Conservation (phyloP, 352 stramenopile genomes). For the Globisporangium acanthophoron region DNA sequence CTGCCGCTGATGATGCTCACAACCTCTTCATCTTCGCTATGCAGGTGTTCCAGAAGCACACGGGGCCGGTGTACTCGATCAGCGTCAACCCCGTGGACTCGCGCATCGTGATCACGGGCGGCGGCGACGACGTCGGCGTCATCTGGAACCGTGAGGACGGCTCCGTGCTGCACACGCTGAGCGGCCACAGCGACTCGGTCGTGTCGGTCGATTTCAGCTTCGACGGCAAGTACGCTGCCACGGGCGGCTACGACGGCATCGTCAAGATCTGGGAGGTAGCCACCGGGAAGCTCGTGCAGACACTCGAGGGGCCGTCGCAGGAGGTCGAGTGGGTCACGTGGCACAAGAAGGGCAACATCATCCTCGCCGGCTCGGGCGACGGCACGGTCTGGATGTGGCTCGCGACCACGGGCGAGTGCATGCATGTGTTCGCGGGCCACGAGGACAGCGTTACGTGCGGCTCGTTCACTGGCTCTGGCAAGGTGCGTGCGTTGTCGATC, state of each 20-base stretch:
- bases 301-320: conserved; percentile 82
- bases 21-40: background rate
- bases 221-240: conserved; percentile 84
- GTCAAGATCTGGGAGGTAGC: conserved; percentile 89
- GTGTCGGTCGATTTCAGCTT: conserved; percentile 84
- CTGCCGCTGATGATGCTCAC: background rate
- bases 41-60: conserved; percentile 77
- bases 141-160: conserved; percentile 87
- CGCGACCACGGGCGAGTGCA: conserved; percentile 92
- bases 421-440: conserved; percentile 97
- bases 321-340: conserved; percentile 90
- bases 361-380: conserved; percentile 86
- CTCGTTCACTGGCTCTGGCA: conserved; percentile 93
- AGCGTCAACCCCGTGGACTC: conserved; percentile 77
- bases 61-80: conserved; percentile 75
- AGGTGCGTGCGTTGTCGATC: conserved; percentile 35
- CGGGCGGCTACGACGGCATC: conserved; percentile 78
- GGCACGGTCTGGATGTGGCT: conserved; percentile 92
- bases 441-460: conserved; percentile 93
- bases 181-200: conserved; percentile 79
- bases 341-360: conserved; percentile 89
- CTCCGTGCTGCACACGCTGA: conserved; percentile 68
- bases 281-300: conserved; percentile 75
- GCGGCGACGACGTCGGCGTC: conserved; percentile 76
- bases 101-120: conserved; percentile 76